These are phyloP conservation scores for Boletellus emodensis DNA, from an alignment of 768 basidiomycete species.

Conservation along the genomic window DNA sequence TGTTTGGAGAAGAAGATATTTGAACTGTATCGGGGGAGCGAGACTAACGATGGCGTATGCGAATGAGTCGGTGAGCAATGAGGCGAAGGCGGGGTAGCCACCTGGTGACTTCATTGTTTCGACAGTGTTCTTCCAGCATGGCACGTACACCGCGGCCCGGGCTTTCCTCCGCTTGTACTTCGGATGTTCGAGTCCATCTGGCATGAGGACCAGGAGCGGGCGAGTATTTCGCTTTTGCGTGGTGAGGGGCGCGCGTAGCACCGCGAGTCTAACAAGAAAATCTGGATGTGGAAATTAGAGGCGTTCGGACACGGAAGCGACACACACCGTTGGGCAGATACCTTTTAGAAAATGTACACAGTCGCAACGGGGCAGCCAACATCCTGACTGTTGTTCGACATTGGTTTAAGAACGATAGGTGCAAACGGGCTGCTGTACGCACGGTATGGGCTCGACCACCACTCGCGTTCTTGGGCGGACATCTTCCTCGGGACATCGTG, in stretches of 20 bases:
- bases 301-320: neutral
- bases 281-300: constrained; percentile 38
- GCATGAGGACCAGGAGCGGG: constrained; percentile 33
- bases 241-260: constrained; percentile 43
- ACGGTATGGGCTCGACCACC: constrained; percentile 80
- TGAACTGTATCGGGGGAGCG: constrained; percentile 25
- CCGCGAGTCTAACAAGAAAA: constrained; percentile 59
- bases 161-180: constrained; percentile 48
- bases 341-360: constrained; percentile 46
- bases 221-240: constrained; percentile 26
- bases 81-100: constrained; percentile 15
- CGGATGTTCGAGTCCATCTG: constrained; percentile 65
- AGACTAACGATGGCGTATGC: constrained; percentile 5
- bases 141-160: constrained; percentile 48
- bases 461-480: constrained; percentile 56
- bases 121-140: constrained; percentile 56
- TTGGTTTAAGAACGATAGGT: neutral
- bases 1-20: constrained; percentile 38
- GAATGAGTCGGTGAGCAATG: constrained; percentile 5
- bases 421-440: constrained; percentile 16
- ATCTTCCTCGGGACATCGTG: constrained; percentile 50
- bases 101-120: constrained; percentile 35
- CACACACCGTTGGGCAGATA: constrained; percentile 55
- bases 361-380: constrained; percentile 60
- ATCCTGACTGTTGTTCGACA: constrained; percentile 54